These are phyloP conservation scores for Coleophoma eucalyptorum DNA, from an alignment of 2,329 filamentous ascomycete species.

Conservation along the genomic window DNA sequence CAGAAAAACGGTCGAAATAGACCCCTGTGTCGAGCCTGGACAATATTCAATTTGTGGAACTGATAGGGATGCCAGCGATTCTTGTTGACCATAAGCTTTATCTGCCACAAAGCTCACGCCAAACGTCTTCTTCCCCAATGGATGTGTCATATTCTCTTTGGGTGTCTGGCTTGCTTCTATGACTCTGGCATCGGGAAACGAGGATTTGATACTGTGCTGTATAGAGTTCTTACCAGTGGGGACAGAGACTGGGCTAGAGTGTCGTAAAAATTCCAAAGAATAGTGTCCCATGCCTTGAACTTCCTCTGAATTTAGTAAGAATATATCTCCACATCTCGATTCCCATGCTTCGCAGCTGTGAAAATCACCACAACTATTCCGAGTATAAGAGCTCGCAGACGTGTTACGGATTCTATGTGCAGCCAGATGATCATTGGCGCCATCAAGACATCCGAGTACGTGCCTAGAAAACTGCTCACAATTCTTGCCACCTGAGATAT, in stretches of 20 bases:
- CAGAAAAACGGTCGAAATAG: too few species aligned
- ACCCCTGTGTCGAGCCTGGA: too few species aligned
- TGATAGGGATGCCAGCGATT: too few species aligned
- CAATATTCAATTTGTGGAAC: too few species aligned
- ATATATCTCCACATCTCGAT: neutral
- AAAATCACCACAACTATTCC: slow-evolving; percentile 20
- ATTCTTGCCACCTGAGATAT: too few species aligned
- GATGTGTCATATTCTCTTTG: too few species aligned
- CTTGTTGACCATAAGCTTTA: too few species aligned
- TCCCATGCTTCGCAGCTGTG: slow-evolving; percentile 8
- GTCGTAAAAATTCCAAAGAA: slow-evolving; percentile 3
- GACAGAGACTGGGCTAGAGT: neutral
- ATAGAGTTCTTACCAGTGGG: neutral
- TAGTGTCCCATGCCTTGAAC: slow-evolving; percentile 3
- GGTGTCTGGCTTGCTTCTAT: neutral
- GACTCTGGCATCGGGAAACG: neutral
- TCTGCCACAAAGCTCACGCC: too few species aligned
- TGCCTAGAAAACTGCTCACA: neutral
- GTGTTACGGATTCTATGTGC: slow-evolving; percentile 1
- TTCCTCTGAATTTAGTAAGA: slow-evolving; percentile 4
- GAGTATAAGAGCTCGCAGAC: slow-evolving; percentile 18
- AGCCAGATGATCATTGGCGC: slow-evolving; percentile 11
- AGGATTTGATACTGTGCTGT: too few species aligned
- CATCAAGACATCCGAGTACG: slow-evolving; percentile 10
- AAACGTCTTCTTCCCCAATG: too few species aligned